phyloP scores from a whole-genome alignment of 75 land plant species.

The Pseudotsuga menziesii region DNA sequence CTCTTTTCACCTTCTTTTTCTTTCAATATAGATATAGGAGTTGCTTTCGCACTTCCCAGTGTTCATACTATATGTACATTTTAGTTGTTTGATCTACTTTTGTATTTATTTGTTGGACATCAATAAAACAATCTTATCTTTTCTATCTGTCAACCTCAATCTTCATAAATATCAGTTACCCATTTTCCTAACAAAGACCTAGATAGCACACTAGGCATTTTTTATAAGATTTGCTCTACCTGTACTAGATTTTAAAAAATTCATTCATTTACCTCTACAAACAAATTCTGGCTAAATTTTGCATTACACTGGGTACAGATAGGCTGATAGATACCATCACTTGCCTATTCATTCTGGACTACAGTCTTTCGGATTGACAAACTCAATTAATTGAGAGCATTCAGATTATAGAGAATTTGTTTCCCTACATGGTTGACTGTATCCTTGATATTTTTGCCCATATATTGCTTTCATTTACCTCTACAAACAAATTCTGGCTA shows the following conservation, averaged over 20 bases:
- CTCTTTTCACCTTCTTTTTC: too few relatives aligned
- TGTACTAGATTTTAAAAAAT: not conserved
- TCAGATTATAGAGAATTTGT: too few relatives aligned
- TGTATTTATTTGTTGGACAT: not conserved
- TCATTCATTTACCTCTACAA: not conserved
- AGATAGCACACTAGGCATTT: not conserved
- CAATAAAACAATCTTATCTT: not conserved
- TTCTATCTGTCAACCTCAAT: not conserved
- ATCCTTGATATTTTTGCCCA: too few relatives aligned
- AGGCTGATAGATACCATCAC: not conserved
- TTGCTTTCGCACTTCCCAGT: too few relatives aligned
- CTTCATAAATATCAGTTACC: not conserved
- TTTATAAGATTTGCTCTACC: not conserved
- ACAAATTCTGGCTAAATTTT: not conserved
- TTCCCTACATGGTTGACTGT: too few relatives aligned
- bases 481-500: not conserved
- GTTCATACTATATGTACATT: too few relatives aligned
- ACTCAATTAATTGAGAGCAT: too few relatives aligned
- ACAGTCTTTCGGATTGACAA: too few relatives aligned
- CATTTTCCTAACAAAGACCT: not conserved
- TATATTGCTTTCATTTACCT: not conserved
- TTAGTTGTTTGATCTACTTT: not conserved
- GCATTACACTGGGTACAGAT: not conserved
- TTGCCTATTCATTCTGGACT: too few relatives aligned
- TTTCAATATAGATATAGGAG: too few relatives aligned